A percentile compares a stretch with the other conserved stretches of the same genome.
Conservation (phyloP, 805 yeast genomes). For the Cyberlindnera japonica region DNA sequence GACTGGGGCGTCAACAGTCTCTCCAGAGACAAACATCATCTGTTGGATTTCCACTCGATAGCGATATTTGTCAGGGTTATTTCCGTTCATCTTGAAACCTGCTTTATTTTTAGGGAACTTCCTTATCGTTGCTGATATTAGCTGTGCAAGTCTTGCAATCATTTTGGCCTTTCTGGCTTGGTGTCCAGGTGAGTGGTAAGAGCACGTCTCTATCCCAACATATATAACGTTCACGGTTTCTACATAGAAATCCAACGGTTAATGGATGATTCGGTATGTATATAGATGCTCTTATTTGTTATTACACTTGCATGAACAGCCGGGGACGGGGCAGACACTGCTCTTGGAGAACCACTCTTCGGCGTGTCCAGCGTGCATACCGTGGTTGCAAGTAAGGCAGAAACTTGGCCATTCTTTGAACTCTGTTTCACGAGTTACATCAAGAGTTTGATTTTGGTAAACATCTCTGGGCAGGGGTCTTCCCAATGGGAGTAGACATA, state of each 20-base stretch:
- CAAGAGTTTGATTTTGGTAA: conserved; percentile 9
- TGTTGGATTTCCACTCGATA: conserved; percentile 93
- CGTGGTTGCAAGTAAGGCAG: conserved; percentile 88
- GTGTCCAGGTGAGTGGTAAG: neutral
- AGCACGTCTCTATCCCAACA: no score
- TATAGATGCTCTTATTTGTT: conserved; percentile 40
- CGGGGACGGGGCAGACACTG: conserved; percentile 89
- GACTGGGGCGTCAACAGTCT: conserved; percentile 88
- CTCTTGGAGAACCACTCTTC: conserved; percentile 93
- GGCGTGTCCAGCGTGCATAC: conserved; percentile 93
- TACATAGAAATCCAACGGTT: no score
- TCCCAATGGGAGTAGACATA: conserved; percentile 80
- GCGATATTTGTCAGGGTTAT: conserved; percentile 47
- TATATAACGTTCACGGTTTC: no score
- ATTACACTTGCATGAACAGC: conserved; percentile 81
- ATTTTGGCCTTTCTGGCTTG: neutral
- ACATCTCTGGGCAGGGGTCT: conserved; percentile 44
- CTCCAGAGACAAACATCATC: conserved; percentile 99
- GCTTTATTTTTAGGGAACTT: neutral
- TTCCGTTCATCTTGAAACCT: conserved; percentile 23
- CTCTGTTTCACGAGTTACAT: conserved; percentile 23
- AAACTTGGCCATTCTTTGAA: conserved; percentile 87
- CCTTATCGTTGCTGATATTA: neutral
- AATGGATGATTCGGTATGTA: no score
- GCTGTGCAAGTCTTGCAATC: neutral